Base-by-base conservation (phyloP, 208 protist genomes). In the Endotrypanum monterogeii region DNA sequence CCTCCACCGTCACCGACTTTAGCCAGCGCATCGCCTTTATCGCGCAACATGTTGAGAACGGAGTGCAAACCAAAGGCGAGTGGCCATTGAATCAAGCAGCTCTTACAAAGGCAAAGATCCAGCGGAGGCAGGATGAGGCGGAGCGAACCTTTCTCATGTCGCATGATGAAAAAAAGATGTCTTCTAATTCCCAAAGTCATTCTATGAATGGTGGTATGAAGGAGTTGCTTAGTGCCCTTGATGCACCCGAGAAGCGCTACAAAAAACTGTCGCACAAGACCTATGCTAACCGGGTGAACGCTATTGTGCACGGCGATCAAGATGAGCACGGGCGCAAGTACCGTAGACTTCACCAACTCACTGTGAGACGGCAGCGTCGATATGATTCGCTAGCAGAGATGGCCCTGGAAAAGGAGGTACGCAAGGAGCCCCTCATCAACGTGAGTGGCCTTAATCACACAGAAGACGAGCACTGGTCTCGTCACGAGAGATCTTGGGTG, bases 41-140 rank as follows among this genome's bases (percentile, higher is more conserved):
- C 75, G 92, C 92, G 18, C 92, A 95, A 76, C 90, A 95, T 74
- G 90, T 97, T 11, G 90, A 95, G 74, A 95, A 95, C 78, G 90
- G 89, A 3, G 58, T 97, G 67, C 80, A 94, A 56, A 95, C 93
- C 20, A 81, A 83, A 3, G 93, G 93, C 16, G 65, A 89, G 66
- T 97, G 93, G 91, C 93, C 93, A 14, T 84, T 97, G 28, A 83
- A 89, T 62, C 58, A 68, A 30, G 80, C 90, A 9, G 83, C 85
- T 39, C 83, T 97, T 37, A 67, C 78, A 23, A 72, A 79, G 14
- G 90, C 89, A 18, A 91, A 88, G 73, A 73, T 90, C 30, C 35
- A 79, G 52, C 86, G 88, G 5, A 79, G 78, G 44, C 85, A 88
- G 66, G 77, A 87, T 37, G 79, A 86, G 56, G 86, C 86, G 1